Percentiles rank a stretch among this genome's conserved stretches.
phyloP scores from a whole-genome alignment of 768 basidiomycete genomes.

The Hemileccinum rubropunctum region DNA sequence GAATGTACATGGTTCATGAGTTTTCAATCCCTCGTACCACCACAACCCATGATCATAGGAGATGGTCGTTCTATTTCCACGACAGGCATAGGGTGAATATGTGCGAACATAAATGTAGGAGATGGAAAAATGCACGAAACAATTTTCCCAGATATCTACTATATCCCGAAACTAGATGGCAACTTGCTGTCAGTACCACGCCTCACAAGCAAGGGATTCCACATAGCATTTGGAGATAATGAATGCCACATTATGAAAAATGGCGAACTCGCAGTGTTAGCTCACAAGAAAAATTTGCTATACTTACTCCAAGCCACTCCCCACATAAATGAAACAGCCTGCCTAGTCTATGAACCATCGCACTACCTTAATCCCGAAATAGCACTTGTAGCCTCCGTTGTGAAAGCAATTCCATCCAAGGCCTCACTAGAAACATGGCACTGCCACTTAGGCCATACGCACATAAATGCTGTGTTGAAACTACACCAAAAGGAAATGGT shows the following conservation, averaged over 20 bases:
- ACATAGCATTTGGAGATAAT: neutral
- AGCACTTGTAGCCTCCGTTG: too few relatives aligned
- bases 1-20: neutral
- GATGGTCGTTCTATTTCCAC: constrained; percentile 1
- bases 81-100: constrained; percentile 1
- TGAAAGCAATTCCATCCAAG: too few relatives aligned
- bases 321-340: too few relatives aligned
- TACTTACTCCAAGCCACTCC: constrained; percentile 1
- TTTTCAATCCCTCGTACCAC: neutral
- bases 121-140: too few relatives aligned
- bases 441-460: too few relatives aligned
- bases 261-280: neutral
- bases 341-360: too few relatives aligned
- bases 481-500: constrained; percentile 7
- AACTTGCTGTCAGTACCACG: constrained; percentile 21
- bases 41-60: neutral
- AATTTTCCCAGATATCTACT: constrained; percentile 3
- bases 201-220: neutral
- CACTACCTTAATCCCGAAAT: too few relatives aligned
- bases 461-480: neutral
- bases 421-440: too few relatives aligned
- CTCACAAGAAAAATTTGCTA: neutral
- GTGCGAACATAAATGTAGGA: neutral
- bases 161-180: constrained; percentile 1
- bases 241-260: neutral